Conservation (phyloP, 345 rosid species). For the Lumnitzera littorea region DNA sequence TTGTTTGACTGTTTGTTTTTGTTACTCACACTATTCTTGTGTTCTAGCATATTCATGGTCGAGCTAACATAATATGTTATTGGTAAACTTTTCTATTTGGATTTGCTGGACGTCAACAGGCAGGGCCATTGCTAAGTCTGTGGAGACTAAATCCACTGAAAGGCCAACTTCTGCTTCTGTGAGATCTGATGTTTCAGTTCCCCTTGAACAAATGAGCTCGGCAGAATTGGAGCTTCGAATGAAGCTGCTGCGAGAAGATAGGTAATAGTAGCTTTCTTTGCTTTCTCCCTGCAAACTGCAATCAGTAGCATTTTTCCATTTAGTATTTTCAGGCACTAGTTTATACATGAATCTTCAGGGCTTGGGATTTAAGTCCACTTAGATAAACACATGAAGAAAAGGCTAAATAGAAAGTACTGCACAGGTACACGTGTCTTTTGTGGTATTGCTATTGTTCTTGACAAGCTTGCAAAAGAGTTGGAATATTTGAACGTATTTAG, state of each 20-base stretch:
- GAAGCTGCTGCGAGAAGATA: slow-evolving; percentile 60
- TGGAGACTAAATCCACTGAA: slow-evolving; percentile 22
- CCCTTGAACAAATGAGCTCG: slow-evolving; percentile 62
- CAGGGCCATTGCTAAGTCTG: slow-evolving; percentile 56
- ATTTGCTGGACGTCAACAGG: slow-evolving; percentile 33
- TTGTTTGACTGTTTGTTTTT: background rate
- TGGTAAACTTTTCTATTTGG: background rate
- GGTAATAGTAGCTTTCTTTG: slow-evolving; percentile 22
- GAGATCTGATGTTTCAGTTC: slow-evolving; percentile 26
- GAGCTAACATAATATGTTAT: background rate
- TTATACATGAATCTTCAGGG: too few relatives aligned
- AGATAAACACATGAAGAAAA: too few relatives aligned
- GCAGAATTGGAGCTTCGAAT: slow-evolving; percentile 65
- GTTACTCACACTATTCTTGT: background rate
- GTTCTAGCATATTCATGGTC: too few relatives aligned
- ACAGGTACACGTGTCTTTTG: too few relatives aligned
- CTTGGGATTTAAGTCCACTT: too few relatives aligned
- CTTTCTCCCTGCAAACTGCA: slow-evolving; percentile 1
- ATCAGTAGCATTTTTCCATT: background rate
- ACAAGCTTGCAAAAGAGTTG: too few relatives aligned
- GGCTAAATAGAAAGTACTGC: too few relatives aligned
- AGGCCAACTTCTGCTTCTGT: slow-evolving; percentile 27
- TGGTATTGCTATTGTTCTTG: too few relatives aligned
- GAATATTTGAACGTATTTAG: too few relatives aligned
- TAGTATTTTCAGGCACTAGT: background rate